A percentile compares a stretch with the other conserved stretches of the same genome.
These are phyloP conservation scores for Acrodontium crateriforme DNA, from an alignment of 2,329 filamentous ascomycete species.

Conservation along the genomic window DNA sequence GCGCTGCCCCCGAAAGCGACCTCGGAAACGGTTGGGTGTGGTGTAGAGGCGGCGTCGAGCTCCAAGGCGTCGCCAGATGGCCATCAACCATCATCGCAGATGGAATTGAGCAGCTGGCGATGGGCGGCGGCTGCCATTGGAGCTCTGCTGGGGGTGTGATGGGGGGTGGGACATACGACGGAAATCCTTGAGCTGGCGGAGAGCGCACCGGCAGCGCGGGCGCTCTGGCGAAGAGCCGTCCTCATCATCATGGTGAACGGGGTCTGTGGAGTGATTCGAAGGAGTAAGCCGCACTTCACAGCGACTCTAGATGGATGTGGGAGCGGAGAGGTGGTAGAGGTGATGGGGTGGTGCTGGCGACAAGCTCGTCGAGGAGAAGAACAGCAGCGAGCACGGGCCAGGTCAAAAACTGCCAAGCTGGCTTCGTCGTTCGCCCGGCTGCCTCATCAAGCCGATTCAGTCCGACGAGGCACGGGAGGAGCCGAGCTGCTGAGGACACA, in stretches of 20 bases:
- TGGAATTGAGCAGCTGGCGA: constrained; percentile 16
- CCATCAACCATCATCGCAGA: constrained; percentile 32
- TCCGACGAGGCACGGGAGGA: too few relatives aligned
- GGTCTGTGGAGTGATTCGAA: constrained; percentile 27
- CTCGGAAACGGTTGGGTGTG: constrained; percentile 10
- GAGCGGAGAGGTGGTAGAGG: constrained; percentile 15
- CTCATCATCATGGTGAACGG: constrained; percentile 73
- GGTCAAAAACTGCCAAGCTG: too few relatives aligned
- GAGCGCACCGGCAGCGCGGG: constrained; percentile 86
- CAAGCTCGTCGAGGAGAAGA: constrained; percentile 1
- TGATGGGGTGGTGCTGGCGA: constrained; percentile 3
- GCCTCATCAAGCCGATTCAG: too few relatives aligned
- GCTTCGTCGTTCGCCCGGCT: too few relatives aligned
- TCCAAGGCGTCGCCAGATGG: constrained; percentile 22
- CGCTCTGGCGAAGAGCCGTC: constrained; percentile 94
- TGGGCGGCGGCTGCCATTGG: constrained; percentile 24
- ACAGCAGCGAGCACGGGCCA: too few relatives aligned
- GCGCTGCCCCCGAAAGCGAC: constrained; percentile 20
- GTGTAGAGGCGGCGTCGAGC: constrained; percentile 23
- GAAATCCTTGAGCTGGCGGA: constrained; percentile 83
- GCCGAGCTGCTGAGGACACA: too few relatives aligned
- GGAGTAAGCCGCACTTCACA: constrained; percentile 16
- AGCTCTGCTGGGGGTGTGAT: constrained; percentile 29
- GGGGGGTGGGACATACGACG: constrained; percentile 58
- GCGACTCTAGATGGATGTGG: constrained; percentile 12